Conservation (phyloP, 1,284 basidiomycete genomes). For the Leccinum discolor region DNA sequence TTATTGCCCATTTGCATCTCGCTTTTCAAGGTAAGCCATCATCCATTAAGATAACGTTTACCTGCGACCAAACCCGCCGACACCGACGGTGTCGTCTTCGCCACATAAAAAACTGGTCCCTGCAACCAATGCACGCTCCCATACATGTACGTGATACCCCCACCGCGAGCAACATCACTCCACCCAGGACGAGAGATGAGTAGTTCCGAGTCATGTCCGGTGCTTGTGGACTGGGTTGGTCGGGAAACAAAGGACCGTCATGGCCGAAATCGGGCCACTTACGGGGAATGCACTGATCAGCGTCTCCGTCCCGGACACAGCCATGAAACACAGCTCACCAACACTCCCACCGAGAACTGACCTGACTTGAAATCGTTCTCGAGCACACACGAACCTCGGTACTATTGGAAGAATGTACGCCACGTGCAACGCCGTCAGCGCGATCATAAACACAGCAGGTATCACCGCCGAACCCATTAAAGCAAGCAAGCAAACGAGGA, state of each 20-base stretch:
- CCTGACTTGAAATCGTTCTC: not conserved
- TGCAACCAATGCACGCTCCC: not conserved
- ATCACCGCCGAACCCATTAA: not conserved
- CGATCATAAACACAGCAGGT: not conserved
- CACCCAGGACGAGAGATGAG: too few species aligned
- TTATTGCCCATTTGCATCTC: not conserved
- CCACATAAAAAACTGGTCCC: not conserved
- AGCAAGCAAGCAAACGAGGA: not conserved
- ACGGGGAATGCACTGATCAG: not conserved
- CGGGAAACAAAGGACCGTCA: too few species aligned
- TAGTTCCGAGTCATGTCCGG: too few species aligned
- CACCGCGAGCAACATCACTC: not conserved
- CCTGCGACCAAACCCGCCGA: not conserved
- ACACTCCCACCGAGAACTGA: not conserved
- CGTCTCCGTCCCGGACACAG: not conserved
- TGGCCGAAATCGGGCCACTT: not conserved
- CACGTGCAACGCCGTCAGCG: not conserved
- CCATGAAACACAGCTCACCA: not conserved
- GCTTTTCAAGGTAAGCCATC: not conserved
- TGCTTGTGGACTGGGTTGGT: too few species aligned
- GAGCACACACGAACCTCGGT: not conserved
- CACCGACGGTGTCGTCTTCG: too few species aligned
- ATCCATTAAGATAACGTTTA: not conserved
- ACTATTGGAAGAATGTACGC: not conserved
- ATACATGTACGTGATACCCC: not conserved